Evolutionary conservation across 2,329 filamentous ascomycete species (phyloP).

Genomic region (Penicillium brasilianum): DNA sequence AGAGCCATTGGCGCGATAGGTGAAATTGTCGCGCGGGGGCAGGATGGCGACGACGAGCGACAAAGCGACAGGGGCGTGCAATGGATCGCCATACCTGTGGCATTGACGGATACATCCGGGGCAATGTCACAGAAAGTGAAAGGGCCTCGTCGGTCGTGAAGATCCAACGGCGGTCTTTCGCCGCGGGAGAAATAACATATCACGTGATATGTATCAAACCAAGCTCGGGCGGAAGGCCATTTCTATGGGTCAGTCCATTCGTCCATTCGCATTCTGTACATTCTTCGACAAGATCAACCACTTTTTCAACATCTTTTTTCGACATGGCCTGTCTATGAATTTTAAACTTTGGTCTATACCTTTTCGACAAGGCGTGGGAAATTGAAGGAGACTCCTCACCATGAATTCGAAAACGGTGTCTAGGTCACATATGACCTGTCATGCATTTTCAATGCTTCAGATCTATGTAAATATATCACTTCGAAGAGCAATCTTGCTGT

Average conservation of each 20-base stretch:
- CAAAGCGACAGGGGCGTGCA: slow-evolving; percentile 44
- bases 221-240: background rate
- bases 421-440: slow-evolving; percentile 3
- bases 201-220: slow-evolving; percentile 23
- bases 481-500: background rate
- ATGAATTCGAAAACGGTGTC: background rate
- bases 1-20: slow-evolving; percentile 37
- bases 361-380: background rate
- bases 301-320: background rate
- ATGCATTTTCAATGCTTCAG: background rate
- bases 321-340: background rate
- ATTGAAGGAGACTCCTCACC: background rate
- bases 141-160: slow-evolving; percentile 16
- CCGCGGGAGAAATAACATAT: slow-evolving; percentile 21
- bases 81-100: slow-evolving; percentile 42
- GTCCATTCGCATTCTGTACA: background rate
- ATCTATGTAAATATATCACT: background rate
- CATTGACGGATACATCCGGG: slow-evolving; percentile 47
- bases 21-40: slow-evolving; percentile 41
- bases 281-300: background rate
- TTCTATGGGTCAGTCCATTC: background rate
- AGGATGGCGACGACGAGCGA: slow-evolving; percentile 45
- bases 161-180: slow-evolving; percentile 10
- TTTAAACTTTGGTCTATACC: background rate
- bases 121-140: slow-evolving; percentile 23